Evolutionary conservation across 805 yeast genomes (phyloP), one percentile per base, ranked within the genome.

Genomic region (Saccharomycopsis sp.): DNA sequence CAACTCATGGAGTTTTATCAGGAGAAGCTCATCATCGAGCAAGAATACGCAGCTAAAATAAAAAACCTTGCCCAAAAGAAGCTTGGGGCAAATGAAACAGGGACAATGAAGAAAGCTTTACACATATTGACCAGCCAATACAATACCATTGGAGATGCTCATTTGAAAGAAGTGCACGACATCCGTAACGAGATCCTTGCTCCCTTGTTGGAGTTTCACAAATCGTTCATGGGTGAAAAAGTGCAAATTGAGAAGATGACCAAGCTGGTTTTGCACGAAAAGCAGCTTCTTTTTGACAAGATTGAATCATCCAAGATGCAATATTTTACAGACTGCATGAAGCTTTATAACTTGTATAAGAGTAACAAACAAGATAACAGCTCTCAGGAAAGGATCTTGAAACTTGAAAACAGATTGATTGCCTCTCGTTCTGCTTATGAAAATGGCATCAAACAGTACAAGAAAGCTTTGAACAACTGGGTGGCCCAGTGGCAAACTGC

Each of bases 401-500:
- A 71, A 69, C 48, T 61, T 72, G 4, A 69, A 65, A 43, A 59
- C 63, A 18, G 50, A 9, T 22, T 34, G 15, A 6, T n/a, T 10
- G 23, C n/a, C 9, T 20, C 29, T 20, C 25, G 29, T 15, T 8
- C 5, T 15, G 13, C n/a, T 36, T 85, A 81, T 54, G 79, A 73
- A 53, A 59, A 65, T 4, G 62, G 75, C 1, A 64, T 78, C 23
- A 62, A 68, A 13, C 68, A 67, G 15, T 69, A 73, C 48, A 71
- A 73, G 15, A 76, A 76, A 32, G 55, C 76, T 15, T 69, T 73
- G 46, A 80, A 78, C 27, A 57, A 68, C 2, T 86, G 85, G 80
- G 69, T 72, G 41, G 60, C 73, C 22, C 87, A 84, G 50, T 85
- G 95, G 95, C 65, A 68, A 43, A 54, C 64, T 4, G 67, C 81